Evolutionary conservation across 495 filamentous ascomycete genomes (phyloP), one percentile per base, ranked within the genome.

Genomic region (Aspergillus steynii): DNA sequence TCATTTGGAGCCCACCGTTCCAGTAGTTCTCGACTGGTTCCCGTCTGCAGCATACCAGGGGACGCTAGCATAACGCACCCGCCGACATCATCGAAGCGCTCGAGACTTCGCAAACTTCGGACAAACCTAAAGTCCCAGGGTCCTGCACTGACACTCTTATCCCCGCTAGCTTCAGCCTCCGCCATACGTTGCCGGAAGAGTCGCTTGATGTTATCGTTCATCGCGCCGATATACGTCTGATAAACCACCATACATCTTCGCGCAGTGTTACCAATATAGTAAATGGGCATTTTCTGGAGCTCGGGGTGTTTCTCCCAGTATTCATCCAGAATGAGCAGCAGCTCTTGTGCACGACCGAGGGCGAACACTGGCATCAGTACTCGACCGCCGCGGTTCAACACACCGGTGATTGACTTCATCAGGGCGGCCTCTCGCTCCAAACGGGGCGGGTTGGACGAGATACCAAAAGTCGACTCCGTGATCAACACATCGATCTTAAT

Each of bases 211-310:
- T 96, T 97, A 71, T 97, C 94, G 71, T 99, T 99, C 95, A 99
- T 99, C 29, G 92, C 90, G 56, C 90, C 89, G 60, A 97, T 90
- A 68, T 97, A 98, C 1, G 95, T 99, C 73, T 97, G 94, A 69
- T 99, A 99, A 5, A 99, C 93, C 20, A 96, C 85, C 95, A 99
- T 99, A 71, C 95, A 99, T 73, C 96, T 95, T 63, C 94, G 80
- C 1, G 95, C 95, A 52, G 97, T 83, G 69, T 94, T 96, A 61
- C 89, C 92, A 53, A 95, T 95, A 73, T 97, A 99, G 78, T 97
- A 99, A 56, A 99, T 98, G 20, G 95, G 95, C 25, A 89, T 86
- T 61, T 90, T 91, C 64, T 96, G 94, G 65, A 86, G 89, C 68
- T 97, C 91, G 0, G 83, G 77, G 68, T 98, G 93, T 45, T 88